phyloP scores from a whole-genome alignment of 176 grass and related monocot genomes.

The Thalia dealbata region DNA sequence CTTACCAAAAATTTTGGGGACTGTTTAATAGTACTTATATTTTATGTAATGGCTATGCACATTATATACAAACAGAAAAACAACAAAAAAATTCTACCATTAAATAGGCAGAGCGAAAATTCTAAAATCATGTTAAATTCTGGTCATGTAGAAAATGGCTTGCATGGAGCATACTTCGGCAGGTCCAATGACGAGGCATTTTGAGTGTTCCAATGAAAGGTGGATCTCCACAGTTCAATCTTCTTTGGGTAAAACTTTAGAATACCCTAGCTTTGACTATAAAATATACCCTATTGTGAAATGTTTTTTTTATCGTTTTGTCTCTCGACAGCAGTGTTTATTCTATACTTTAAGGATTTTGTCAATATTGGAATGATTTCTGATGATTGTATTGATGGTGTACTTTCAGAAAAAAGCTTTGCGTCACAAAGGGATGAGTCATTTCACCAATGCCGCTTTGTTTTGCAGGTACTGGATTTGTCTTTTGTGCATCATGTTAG shows the following conservation, averaged over 20 bases:
- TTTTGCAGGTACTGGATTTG: conserved; percentile 31
- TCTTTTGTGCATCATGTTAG: background rate
- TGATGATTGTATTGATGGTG: background rate
- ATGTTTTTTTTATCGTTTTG: background rate
- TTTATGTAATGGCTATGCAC: too few species aligned
- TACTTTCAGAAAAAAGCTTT: conserved; percentile 17
- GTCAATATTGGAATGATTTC: background rate
- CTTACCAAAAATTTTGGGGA: too few species aligned
- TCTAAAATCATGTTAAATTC: conserved; percentile 14
- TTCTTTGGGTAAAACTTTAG: conserved; percentile 17
- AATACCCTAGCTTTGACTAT: background rate
- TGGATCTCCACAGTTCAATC: background rate
- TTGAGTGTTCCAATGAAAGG: conserved; percentile 17
- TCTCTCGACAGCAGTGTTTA: background rate
- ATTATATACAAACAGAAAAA: too few species aligned
- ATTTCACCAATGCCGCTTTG: conserved; percentile 29
- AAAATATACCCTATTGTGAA: background rate
- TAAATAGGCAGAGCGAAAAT: background rate
- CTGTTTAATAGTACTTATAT: background rate
- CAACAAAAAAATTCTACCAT: too few species aligned
- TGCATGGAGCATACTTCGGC: conserved; percentile 25
- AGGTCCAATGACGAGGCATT: conserved; percentile 14
- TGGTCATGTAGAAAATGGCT: conserved; percentile 53
- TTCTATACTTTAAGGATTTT: background rate
- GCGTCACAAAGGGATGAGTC: conserved; percentile 17